These are phyloP conservation scores for Solanum lignicaule DNA, from an alignment of 257 asterid genomes.

Conservation along the genomic window DNA sequence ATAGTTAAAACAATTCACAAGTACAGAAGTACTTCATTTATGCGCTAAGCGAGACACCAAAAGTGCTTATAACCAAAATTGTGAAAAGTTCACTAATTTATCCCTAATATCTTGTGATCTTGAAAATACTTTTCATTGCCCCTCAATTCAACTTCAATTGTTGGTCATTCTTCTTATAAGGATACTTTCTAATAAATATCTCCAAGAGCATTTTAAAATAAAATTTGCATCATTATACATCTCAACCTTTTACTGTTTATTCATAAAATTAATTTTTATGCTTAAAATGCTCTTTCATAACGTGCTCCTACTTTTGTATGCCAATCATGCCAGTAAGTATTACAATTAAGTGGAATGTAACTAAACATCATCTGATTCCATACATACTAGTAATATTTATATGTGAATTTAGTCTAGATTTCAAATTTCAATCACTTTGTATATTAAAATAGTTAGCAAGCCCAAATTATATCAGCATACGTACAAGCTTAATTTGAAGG, in stretches of 20 bases:
- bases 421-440: neutral
- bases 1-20: neutral
- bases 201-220: neutral
- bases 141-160: neutral
- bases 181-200: neutral
- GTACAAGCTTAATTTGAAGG: neutral
- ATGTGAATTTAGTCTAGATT: neutral
- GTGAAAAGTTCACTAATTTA: neutral
- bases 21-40: neutral
- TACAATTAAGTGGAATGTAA: neutral
- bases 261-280: neutral
- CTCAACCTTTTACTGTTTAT: neutral
- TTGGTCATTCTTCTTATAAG: neutral
- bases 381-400: neutral
- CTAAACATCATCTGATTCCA: neutral
- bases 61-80: neutral
- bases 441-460: neutral
- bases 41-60: neutral
- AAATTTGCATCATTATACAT: neutral
- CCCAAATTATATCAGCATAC: neutral
- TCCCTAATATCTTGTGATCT: neutral
- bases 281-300: neutral
- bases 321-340: neutral
- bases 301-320: neutral
- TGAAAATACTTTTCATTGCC: neutral